phyloP scores from a whole-genome alignment of 306 rosid genomes.

The Quercus berberidifolia region DNA sequence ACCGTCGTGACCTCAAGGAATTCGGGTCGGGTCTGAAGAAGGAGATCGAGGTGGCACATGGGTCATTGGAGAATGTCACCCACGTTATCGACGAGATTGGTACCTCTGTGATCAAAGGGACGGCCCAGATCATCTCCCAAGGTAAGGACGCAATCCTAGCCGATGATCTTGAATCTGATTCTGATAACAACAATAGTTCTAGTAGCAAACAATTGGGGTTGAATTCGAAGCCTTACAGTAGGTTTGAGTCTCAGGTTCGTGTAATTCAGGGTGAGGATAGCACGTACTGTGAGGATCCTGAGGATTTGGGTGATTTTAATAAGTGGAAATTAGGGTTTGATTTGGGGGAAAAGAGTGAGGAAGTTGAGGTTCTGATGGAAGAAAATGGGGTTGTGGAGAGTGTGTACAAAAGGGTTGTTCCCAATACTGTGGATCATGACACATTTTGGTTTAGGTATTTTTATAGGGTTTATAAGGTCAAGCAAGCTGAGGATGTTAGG shows the following conservation, averaged over 20 bases:
- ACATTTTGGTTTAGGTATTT: conserved; percentile 77
- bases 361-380: conserved; percentile 47
- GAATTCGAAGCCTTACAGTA: conserved; percentile 52
- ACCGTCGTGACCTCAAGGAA: conserved; percentile 84
- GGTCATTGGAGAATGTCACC: conserved; percentile 67
- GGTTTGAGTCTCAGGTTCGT: conserved; percentile 71
- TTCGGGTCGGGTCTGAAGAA: conserved; percentile 67
- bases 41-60: conserved; percentile 89
- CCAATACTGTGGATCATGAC: conserved; percentile 46
- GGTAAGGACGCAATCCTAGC: conserved; percentile 67
- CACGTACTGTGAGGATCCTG: conserved; percentile 66
- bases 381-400: conserved; percentile 55
- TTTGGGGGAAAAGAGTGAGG: conserved; percentile 47
- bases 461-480: conserved; percentile 60
- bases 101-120: conserved; percentile 68
- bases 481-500: conserved; percentile 66
- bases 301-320: conserved; percentile 57
- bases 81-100: conserved; percentile 69
- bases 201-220: conserved; percentile 30
- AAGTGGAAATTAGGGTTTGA: conserved; percentile 57
- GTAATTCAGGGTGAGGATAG: conserved; percentile 56
- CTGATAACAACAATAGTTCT: conserved; percentile 24
- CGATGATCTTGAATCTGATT: conserved; percentile 55
- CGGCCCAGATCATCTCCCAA: conserved; percentile 75
- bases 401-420: conserved; percentile 56